A percentile compares a stretch with the other conserved stretches of the same genome.
Evolutionary conservation across 2,329 filamentous ascomycete genomes (phyloP).

Genomic region (Epichloe sibirici): DNA sequence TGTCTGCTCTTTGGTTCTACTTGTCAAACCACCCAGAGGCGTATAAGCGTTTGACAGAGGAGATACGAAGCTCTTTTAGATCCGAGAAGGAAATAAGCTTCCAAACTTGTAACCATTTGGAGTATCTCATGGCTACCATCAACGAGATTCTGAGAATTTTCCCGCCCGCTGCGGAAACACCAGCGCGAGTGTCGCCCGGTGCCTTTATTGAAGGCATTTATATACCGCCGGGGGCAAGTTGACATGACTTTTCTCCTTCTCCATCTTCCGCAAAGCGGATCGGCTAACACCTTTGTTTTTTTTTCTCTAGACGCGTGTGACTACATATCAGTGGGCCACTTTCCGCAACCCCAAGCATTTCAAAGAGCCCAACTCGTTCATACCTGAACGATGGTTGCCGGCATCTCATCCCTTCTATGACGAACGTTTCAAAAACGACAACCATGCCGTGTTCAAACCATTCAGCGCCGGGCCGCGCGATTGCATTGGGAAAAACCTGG

Average conservation of each 20-base stretch:
- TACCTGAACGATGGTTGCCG: constrained; percentile 33
- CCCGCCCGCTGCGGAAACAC: constrained; percentile 20
- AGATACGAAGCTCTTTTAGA: constrained; percentile 16
- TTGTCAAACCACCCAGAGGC: constrained; percentile 18
- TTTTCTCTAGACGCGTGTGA: constrained; percentile 24
- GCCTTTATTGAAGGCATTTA: constrained; percentile 19
- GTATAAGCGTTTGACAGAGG: constrained; percentile 20
- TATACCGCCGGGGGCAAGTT: constrained; percentile 23
- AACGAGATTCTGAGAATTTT: constrained; percentile 31
- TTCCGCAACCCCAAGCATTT: constrained; percentile 33
- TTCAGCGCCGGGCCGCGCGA: constrained; percentile 27
- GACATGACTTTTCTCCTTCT: no score
- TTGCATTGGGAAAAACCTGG: constrained; percentile 29
- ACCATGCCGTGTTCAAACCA: constrained; percentile 21
- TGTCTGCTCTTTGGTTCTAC: constrained; percentile 19
- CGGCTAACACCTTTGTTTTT: not conserved
- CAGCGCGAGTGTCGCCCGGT: constrained; percentile 18
- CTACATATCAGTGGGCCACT: constrained; percentile 31
- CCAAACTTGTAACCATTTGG: constrained; percentile 14
- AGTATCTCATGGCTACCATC: constrained; percentile 28
- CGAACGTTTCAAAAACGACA: constrained; percentile 27
- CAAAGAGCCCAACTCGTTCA: constrained; percentile 29
- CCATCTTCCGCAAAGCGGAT: no score
- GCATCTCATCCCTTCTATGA: constrained; percentile 19
- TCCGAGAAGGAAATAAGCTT: constrained; percentile 25